These are phyloP conservation scores for Brassica juncea DNA, from an alignment of 345 rosid species.

Conservation along the genomic window DNA sequence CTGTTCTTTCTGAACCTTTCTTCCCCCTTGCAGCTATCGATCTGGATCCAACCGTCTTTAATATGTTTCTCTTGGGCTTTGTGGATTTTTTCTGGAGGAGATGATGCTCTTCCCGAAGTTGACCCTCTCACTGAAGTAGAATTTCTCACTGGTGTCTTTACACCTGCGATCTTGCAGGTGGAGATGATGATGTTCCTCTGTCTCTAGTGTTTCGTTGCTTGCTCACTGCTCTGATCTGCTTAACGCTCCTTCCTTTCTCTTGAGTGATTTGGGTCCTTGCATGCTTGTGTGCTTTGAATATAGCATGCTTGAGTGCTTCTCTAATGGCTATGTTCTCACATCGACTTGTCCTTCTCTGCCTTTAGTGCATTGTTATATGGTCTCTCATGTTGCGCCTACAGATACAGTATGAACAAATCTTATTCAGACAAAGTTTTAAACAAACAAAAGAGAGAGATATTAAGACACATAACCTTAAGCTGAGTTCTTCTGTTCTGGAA, in stretches of 20 bases:
- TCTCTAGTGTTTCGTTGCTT: no score
- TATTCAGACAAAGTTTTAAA: constrained; percentile 15
- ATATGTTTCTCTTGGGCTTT: constrained; percentile 30
- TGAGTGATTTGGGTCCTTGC: constrained; percentile 66
- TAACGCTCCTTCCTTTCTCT: constrained; percentile 58
- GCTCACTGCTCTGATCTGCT: constrained; percentile 38
- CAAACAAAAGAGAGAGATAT: background rate
- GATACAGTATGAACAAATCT: background rate
- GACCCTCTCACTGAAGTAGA: no score
- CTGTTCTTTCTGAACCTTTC: constrained; percentile 36
- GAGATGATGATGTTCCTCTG: no score
- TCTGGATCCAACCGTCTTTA: constrained; percentile 36
- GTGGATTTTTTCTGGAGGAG: no score
- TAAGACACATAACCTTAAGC: constrained; percentile 52
- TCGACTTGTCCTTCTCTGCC: constrained; percentile 85
- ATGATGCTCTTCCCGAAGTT: no score
- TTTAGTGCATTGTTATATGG: constrained; percentile 68
- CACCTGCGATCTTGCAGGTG: no score
- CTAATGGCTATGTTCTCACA: constrained; percentile 92
- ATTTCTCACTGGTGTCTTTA: no score
- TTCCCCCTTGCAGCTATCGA: constrained; percentile 39
- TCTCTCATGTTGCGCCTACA: constrained; percentile 88
- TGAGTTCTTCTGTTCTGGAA: constrained; percentile 94
- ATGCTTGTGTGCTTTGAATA: no score
- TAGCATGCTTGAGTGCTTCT: constrained; percentile 84